Conservation (phyloP, 2,329 filamentous ascomycete species). For the Colletotrichum musicola region DNA sequence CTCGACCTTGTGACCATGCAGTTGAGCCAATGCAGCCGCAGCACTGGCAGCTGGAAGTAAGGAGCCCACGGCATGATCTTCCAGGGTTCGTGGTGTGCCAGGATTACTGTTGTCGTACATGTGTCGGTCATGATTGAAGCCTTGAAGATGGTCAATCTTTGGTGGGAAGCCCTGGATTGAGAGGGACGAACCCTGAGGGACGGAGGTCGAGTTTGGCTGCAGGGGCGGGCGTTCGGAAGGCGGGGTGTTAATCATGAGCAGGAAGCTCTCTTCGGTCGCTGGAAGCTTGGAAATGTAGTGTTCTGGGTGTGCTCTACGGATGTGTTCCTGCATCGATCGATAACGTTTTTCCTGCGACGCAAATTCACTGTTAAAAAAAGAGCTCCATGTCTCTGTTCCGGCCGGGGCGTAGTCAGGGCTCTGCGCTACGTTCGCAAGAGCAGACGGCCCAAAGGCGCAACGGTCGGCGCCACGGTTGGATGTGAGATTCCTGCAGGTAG, state of each 20-base stretch:
- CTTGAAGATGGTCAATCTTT: constrained; percentile 49
- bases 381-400: constrained; percentile 35
- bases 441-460: constrained; percentile 15
- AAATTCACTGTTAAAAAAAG: constrained; percentile 40
- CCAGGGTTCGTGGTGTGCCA: constrained; percentile 76
- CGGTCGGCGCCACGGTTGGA: constrained; percentile 20
- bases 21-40: constrained; percentile 87
- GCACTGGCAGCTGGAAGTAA: constrained; percentile 79
- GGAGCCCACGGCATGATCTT: constrained; percentile 75
- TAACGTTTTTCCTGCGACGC: constrained; percentile 85
- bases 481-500: constrained; percentile 13
- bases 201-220: constrained; percentile 48
- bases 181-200: constrained; percentile 40
- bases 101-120: constrained; percentile 75
- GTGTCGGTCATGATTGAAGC: constrained; percentile 73
- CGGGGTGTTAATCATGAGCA: constrained; percentile 93
- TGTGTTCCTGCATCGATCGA: constrained; percentile 99
- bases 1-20: constrained; percentile 81
- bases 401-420: constrained; percentile 26
- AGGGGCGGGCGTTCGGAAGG: constrained; percentile 63
- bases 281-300: constrained; percentile 98
- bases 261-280: constrained; percentile 97
- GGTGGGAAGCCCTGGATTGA: constrained; percentile 39
- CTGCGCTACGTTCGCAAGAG: constrained; percentile 21
- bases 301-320: constrained; percentile 94